Evolutionary conservation across 2,329 filamentous ascomycete genomes (phyloP).

Genomic region (Nothopassalora personata): DNA sequence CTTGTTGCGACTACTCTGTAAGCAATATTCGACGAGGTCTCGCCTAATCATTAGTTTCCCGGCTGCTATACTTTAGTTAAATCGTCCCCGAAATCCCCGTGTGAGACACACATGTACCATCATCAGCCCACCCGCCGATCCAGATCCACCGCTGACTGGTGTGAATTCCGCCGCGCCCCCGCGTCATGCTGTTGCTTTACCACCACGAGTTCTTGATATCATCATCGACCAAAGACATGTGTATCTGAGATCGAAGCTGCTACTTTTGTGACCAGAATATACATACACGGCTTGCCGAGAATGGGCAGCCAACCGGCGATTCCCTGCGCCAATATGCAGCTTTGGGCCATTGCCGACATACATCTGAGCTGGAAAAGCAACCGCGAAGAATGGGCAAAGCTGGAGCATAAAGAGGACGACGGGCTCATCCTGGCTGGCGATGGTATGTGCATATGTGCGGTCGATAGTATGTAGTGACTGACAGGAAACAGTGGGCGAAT

Average conservation of each 20-base stretch:
- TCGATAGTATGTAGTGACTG: slow-evolving; percentile 9
- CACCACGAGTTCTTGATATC: not conserved
- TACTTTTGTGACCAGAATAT: not conserved
- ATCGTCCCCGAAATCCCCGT: too few relatives aligned
- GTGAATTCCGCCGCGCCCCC: slow-evolving; percentile 1
- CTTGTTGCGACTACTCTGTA: too few relatives aligned
- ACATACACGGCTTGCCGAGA: not conserved
- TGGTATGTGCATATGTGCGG: slow-evolving; percentile 17
- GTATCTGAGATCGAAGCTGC: not conserved
- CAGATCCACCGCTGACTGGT: not conserved
- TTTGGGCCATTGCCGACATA: slow-evolving; percentile 45
- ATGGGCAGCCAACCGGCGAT: not conserved
- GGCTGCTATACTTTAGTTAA: too few relatives aligned
- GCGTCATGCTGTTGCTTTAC: not conserved
- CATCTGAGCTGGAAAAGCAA: slow-evolving; percentile 45
- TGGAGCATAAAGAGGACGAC: slow-evolving; percentile 38
- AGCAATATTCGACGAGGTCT: too few relatives aligned
- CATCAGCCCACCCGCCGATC: too few relatives aligned
- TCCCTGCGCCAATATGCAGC: slow-evolving; percentile 14
- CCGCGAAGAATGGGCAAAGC: slow-evolving; percentile 39
- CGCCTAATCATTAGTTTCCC: too few relatives aligned
- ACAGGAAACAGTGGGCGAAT: slow-evolving; percentile 29
- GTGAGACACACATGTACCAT: too few relatives aligned
- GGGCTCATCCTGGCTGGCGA: slow-evolving; percentile 45
- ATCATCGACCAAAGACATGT: not conserved